Conservation (phyloP, 441 rosid genomes). For the Adansonia rubrostipa region DNA sequence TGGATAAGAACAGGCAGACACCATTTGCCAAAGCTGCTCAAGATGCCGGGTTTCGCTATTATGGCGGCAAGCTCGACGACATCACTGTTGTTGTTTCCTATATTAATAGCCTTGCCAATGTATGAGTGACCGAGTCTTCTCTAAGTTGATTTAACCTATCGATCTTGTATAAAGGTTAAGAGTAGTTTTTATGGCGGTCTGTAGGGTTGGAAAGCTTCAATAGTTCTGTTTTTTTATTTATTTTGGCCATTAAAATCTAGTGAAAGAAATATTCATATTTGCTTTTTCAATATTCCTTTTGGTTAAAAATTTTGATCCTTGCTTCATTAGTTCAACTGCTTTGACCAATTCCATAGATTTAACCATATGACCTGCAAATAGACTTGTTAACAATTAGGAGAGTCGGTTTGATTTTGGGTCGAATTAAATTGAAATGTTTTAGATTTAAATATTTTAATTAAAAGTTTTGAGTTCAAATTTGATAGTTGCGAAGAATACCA, state of each 20-base stretch:
- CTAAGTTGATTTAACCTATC: background rate
- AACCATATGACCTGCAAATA: too few species aligned
- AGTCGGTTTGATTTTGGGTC: too few species aligned
- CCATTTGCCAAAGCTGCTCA: conserved; percentile 93
- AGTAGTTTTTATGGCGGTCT: conserved; percentile 9
- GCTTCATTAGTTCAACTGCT: background rate
- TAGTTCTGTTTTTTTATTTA: background rate
- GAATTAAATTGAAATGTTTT: too few species aligned
- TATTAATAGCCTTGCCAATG: conserved; percentile 36
- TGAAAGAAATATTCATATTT: background rate
- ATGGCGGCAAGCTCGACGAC: conserved; percentile 96
- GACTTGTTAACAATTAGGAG: too few species aligned
- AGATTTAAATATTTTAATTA: too few species aligned
- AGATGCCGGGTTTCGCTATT: conserved; percentile 83
- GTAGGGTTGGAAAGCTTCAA: conserved; percentile 16
- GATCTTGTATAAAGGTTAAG: background rate
- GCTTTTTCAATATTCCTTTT: background rate
- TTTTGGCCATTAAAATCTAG: conserved; percentile 20
- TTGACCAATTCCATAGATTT: background rate
- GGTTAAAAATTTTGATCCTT: conserved; percentile 12
- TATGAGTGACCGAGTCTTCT: conserved; percentile 12
- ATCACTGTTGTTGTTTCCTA: conserved; percentile 91
- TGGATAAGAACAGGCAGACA: conserved; percentile 69
- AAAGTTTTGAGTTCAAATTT: too few species aligned
- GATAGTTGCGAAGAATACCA: too few species aligned